phyloP scores from a whole-genome alignment of 495 filamentous ascomycete species.

The Aspergillus affinis region DNA sequence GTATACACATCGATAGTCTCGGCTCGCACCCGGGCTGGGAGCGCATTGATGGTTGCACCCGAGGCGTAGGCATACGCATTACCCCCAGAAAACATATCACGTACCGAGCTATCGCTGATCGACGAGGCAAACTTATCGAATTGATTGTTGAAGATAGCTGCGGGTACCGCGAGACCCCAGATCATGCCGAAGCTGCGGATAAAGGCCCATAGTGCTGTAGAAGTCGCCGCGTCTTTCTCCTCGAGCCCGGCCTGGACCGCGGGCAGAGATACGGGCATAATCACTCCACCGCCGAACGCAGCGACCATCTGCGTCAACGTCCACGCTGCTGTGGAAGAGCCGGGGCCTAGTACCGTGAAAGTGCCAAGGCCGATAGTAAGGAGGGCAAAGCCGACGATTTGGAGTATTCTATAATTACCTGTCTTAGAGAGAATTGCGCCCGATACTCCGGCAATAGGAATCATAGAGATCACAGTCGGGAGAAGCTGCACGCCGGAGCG shows the following conservation, averaged over 20 bases:
- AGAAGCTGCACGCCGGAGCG: constrained; percentile 39
- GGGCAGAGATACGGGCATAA: constrained; percentile 35
- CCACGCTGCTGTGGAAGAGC: too few species aligned
- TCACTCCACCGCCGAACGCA: too few species aligned
- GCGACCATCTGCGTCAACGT: too few species aligned
- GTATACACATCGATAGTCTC: constrained; percentile 21
- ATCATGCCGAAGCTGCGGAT: constrained; percentile 45
- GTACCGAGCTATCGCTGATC: constrained; percentile 9
- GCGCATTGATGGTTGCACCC: constrained; percentile 4
- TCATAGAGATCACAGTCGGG: constrained; percentile 22
- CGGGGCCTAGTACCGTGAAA: too few species aligned
- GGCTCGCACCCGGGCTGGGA: constrained; percentile 3
- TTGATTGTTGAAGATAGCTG: constrained; percentile 48
- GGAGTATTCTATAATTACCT: too few species aligned
- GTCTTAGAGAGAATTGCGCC: too few species aligned
- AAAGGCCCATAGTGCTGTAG: constrained; percentile 43
- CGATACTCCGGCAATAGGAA: not conserved
- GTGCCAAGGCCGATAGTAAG: too few species aligned
- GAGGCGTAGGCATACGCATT: constrained; percentile 20
- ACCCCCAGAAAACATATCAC: constrained; percentile 8
- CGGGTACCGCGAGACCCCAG: constrained; percentile 50
- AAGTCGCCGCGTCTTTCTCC: constrained; percentile 37
- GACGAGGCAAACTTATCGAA: constrained; percentile 10
- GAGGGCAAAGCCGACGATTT: too few species aligned
- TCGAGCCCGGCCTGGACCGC: constrained; percentile 10